Percentiles rank a stretch among this genome's conserved stretches.
phyloP scores from a whole-genome alignment of 2,329 filamentous ascomycete species.

The Capronia epimyces region DNA sequence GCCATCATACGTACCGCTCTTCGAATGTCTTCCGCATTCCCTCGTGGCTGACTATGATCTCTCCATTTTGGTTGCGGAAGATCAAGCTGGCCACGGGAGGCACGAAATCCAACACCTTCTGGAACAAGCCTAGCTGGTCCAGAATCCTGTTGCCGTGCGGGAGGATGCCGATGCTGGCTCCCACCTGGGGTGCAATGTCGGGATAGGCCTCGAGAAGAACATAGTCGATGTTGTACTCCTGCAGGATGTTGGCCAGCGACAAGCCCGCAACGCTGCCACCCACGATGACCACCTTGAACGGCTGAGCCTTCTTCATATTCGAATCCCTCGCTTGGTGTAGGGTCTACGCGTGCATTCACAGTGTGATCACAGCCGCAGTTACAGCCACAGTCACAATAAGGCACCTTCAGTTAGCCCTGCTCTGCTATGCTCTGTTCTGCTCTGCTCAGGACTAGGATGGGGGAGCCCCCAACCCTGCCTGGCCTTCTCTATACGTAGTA shows the following conservation, averaged over 20 bases:
- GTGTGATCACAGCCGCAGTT: too few relatives aligned
- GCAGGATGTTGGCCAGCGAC: slow-evolving; percentile 20
- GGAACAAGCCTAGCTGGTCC: slow-evolving; percentile 21
- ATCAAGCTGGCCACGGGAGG: background rate
- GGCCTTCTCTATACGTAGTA: too few relatives aligned
- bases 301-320: too few relatives aligned
- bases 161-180: slow-evolving; percentile 23
- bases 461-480: too few relatives aligned
- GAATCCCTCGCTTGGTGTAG: too few relatives aligned
- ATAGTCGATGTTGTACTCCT: slow-evolving; percentile 23
- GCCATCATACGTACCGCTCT: too few relatives aligned
- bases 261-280: slow-evolving; percentile 11
- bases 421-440: too few relatives aligned
- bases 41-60: background rate
- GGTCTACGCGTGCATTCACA: too few relatives aligned
- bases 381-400: too few relatives aligned
- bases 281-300: background rate
- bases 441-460: too few relatives aligned
- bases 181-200: slow-evolving; percentile 23
- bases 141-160: slow-evolving; percentile 22
- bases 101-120: background rate
- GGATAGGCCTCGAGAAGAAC: slow-evolving; percentile 24
- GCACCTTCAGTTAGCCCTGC: too few relatives aligned
- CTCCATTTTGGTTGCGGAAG: background rate
- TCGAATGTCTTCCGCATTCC: background rate